Percentiles rank a stretch among this genome's conserved stretches.
phyloP scores from a whole-genome alignment of 345 rosid genomes.

The Microcos paniculata region DNA sequence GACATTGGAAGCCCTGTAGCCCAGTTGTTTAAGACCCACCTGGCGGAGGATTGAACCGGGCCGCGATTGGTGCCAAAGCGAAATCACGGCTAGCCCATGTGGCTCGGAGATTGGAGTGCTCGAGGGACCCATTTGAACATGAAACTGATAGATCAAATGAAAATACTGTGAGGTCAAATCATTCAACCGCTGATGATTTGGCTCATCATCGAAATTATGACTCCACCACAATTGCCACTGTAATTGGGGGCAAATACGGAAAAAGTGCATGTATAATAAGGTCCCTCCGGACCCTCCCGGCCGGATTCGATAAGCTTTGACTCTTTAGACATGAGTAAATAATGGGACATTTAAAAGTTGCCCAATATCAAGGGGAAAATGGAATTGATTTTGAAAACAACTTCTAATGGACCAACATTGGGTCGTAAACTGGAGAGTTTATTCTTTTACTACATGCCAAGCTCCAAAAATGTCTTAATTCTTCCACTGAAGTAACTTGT shows the following conservation, averaged over 20 bases:
- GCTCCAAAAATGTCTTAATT: background rate
- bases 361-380: background rate
- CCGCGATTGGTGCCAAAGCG: background rate
- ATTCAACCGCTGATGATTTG: background rate
- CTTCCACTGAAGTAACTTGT: constrained; percentile 3
- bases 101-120: background rate
- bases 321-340: too few relatives aligned
- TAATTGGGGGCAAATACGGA: background rate
- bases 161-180: background rate
- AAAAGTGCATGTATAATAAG: background rate
- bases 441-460: background rate
- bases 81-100: background rate
- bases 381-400: background rate
- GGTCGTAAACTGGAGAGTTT: background rate
- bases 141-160: background rate
- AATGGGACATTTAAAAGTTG: background rate
- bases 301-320: background rate
- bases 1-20: background rate
- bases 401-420: background rate
- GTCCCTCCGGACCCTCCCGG: too few relatives aligned
- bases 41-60: background rate
- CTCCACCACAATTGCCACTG: background rate
- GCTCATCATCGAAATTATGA: background rate
- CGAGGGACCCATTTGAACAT: background rate
- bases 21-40: background rate